A percentile compares a stretch with the other conserved stretches of the same genome.
Evolutionary conservation across 176 grass and related monocot species (phyloP).

Genomic region (Aegilops tauschii): DNA sequence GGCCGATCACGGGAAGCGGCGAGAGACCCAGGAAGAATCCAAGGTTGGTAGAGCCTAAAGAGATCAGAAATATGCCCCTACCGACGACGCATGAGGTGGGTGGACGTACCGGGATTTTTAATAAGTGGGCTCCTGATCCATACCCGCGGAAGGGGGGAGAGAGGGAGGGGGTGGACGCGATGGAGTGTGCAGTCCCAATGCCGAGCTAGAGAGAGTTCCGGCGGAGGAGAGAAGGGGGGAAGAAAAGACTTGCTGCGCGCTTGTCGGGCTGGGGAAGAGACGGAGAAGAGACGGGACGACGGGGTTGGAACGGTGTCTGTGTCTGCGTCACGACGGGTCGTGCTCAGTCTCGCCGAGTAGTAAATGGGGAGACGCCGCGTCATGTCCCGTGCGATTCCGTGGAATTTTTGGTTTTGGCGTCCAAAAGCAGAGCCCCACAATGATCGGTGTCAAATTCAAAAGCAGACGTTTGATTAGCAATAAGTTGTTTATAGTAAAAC

Average conservation of each 20-base stretch:
- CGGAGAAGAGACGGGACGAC: not conserved
- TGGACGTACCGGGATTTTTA: not conserved
- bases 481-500: too few relatives aligned
- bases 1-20: conserved; percentile 31
- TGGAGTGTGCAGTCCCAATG: not conserved
- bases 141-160: not conserved
- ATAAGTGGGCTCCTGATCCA: conserved; percentile 28
- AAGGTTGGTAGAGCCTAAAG: not conserved
- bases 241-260: conserved; percentile 25
- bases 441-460: not conserved
- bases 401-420: not conserved
- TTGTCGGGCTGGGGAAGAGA: not conserved
- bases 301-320: not conserved
- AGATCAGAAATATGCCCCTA: not conserved
- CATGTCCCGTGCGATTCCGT: not conserved
- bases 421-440: not conserved
- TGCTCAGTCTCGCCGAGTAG: not conserved
- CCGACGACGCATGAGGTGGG: conserved; percentile 10
- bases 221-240: not conserved
- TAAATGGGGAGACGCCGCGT: not conserved
- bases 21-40: conserved; percentile 16
- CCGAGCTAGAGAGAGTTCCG: not conserved
- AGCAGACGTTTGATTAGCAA: not conserved
- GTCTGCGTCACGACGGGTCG: not conserved
- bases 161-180: not conserved